These are phyloP conservation scores for Mortierella sp. DNA, from an alignment of 371 early-diverging fungal species.

Conservation along the genomic window DNA sequence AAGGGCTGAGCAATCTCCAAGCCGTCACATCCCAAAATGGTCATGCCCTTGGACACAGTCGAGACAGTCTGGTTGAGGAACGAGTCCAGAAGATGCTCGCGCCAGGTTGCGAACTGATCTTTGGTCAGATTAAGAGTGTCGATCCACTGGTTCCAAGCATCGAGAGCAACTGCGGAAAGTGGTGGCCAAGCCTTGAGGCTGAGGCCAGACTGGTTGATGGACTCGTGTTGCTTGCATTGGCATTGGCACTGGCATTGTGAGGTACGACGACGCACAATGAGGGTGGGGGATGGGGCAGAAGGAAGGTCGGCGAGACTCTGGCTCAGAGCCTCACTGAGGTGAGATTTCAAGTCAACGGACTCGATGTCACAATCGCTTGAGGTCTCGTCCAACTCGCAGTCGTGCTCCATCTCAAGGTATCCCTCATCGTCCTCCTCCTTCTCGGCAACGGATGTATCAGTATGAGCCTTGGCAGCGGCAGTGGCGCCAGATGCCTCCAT, in stretches of 20 bases:
- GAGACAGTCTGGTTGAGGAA: slow-evolving; percentile 15
- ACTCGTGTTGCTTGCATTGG: background rate
- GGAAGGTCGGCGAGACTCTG: slow-evolving; percentile 9
- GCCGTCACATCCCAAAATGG: slow-evolving; percentile 10
- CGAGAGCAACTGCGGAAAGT: slow-evolving; percentile 9
- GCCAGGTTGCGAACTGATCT: slow-evolving; percentile 28
- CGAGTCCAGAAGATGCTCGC: slow-evolving; percentile 24
- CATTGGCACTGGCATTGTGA: background rate
- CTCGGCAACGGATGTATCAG: slow-evolving; percentile 2
- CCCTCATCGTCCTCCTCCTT: slow-evolving; percentile 22
- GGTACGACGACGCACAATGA: background rate
- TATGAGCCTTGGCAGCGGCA: background rate
- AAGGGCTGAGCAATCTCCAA: background rate
- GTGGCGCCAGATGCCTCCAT: background rate
- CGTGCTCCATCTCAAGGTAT: slow-evolving; percentile 22
- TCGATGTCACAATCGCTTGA: too few relatives aligned
- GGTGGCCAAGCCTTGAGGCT: slow-evolving; percentile 5
- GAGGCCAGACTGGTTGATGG: background rate
- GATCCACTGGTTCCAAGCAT: slow-evolving; percentile 30
- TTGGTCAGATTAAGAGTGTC: slow-evolving; percentile 16
- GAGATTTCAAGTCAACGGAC: too few relatives aligned
- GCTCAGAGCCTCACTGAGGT: background rate
- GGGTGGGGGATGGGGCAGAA: background rate
- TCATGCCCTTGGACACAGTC: slow-evolving; percentile 11
- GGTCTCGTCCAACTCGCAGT: slow-evolving; percentile 2